Conservation (phyloP, 2,329 filamentous ascomycete species). For the Beauveria caledonica region DNA sequence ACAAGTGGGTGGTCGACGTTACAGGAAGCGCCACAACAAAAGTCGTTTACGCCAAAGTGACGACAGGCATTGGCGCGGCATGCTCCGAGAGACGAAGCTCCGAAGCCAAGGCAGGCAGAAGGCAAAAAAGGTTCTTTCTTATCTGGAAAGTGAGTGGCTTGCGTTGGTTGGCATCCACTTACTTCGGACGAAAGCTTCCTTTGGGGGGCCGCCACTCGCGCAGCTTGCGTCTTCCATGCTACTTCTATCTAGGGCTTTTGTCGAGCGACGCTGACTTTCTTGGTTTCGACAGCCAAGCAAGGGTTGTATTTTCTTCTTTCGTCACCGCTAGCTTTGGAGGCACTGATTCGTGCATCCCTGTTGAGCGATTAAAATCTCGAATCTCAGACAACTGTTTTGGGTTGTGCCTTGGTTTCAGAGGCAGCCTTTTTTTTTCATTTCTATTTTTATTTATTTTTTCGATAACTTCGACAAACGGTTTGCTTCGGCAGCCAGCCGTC, state of each 20-base stretch:
- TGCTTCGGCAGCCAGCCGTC: not conserved
- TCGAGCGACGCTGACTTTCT: not conserved
- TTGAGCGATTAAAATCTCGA: conserved; percentile 3
- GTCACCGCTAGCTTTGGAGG: not conserved
- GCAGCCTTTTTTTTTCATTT: not conserved
- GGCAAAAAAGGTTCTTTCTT: no score
- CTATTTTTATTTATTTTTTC: not conserved
- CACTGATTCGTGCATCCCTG: not conserved
- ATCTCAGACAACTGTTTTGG: not conserved
- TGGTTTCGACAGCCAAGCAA: no score
- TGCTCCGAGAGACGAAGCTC: not conserved
- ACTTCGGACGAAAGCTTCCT: not conserved
- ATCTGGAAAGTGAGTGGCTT: not conserved
- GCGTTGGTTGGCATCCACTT: not conserved
- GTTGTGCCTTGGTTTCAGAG: not conserved
- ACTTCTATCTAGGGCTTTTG: no score
- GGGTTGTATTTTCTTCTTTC: not conserved
- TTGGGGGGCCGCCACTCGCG: not conserved
- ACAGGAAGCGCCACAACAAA: not conserved
- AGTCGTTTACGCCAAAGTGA: conserved; percentile 7
- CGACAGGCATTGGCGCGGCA: not conserved
- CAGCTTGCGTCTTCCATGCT: not conserved
- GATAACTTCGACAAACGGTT: not conserved
- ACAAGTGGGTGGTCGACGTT: no score
- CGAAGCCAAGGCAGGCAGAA: not conserved